Conservation (phyloP, 148 eudicot species). For the Rhododendron williamsianum region DNA sequence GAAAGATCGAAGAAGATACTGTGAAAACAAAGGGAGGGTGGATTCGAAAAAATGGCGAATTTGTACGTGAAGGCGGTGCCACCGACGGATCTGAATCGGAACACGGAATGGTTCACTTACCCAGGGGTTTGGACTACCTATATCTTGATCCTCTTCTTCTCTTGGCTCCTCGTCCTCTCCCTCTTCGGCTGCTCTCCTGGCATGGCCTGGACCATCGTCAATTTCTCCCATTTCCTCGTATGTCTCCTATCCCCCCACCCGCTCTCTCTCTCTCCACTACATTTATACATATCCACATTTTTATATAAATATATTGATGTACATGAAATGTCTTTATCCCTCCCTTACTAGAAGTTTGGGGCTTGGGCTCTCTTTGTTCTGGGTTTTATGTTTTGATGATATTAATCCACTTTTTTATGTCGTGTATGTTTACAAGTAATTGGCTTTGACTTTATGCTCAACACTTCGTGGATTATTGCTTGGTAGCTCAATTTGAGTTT, state of each 20-base stretch:
- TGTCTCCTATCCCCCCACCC: slow-evolving; percentile 5
- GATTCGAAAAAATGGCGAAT: slow-evolving; percentile 40
- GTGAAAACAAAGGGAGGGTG: not conserved
- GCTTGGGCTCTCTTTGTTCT: too few species aligned
- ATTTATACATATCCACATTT: too few species aligned
- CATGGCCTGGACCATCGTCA: slow-evolving; percentile 81
- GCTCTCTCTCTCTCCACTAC: not conserved
- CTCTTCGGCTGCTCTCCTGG: slow-evolving; percentile 66
- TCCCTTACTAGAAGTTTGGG: too few species aligned
- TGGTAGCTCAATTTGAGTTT: not conserved
- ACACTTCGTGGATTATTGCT: slow-evolving; percentile 9
- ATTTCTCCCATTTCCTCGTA: slow-evolving; percentile 62
- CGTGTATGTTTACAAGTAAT: slow-evolving; percentile 6
- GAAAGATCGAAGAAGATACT: too few species aligned
- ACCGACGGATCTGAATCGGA: too few species aligned
- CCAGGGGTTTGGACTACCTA: slow-evolving; percentile 54
- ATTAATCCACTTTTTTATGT: too few species aligned
- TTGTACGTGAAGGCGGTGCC: slow-evolving; percentile 68
- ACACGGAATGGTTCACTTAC: too few species aligned
- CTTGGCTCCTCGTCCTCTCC: slow-evolving; percentile 76
- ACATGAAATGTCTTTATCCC: too few species aligned
- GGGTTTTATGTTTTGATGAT: too few species aligned
- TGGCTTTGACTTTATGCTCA: not conserved
- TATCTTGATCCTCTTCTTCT: slow-evolving; percentile 61
- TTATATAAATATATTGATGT: too few species aligned